Evolutionary conservation across 331 rosid genomes (phyloP), one percentile per base, ranked within the genome.

Genomic region (Telfairia occidentalis): DNA sequence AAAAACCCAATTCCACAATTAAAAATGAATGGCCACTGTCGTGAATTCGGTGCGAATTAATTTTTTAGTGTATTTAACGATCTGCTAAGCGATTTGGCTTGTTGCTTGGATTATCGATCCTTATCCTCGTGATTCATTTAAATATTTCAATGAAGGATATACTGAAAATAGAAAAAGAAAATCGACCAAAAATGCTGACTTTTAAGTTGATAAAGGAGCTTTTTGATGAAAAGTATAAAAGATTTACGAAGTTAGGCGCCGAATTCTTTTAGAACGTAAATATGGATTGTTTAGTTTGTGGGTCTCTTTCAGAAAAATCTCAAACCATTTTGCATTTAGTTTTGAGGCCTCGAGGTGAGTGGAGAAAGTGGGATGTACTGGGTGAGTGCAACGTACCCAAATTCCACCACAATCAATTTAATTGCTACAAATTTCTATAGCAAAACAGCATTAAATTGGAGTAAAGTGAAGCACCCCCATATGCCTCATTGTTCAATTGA

Each of bases 371-470:
- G 48, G 74, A 69, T 42, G 81, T 75, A 69, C 30, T 43, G 37
- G 55, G 43, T 45, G 55, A 69, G 74, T 69, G 74, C 74, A 26
- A 26, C 23, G 43, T 43, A 71, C 70, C 73, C 79, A 79, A 74
- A 77, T 66, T 34, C 81, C 73, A 26, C 73, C 50, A 66, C 73
- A 66, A 66, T 38, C 52, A 66, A 66, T 43, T 43, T 69, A 69
- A 69, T 43, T 43, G 55, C 55, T 23, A 16, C 57, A 15, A 24
- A 43, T 69, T 69, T 43, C 74, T 43, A 43, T 69, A 43, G 6
- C 37, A 69, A 69, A 69, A 7, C 24, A 69, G 57, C 57, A 69
- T 55, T 43, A 69, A 38, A 66, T 19, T 66, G 53, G 43, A 60
- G 21, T 30, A 16, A 30, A 61, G 70, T 61, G 45, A 54, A 43